Evolutionary conservation across 495 filamentous ascomycete species (phyloP), one percentile per base, ranked within the genome.

Genomic region (Friedmanniomyces simplex): DNA sequence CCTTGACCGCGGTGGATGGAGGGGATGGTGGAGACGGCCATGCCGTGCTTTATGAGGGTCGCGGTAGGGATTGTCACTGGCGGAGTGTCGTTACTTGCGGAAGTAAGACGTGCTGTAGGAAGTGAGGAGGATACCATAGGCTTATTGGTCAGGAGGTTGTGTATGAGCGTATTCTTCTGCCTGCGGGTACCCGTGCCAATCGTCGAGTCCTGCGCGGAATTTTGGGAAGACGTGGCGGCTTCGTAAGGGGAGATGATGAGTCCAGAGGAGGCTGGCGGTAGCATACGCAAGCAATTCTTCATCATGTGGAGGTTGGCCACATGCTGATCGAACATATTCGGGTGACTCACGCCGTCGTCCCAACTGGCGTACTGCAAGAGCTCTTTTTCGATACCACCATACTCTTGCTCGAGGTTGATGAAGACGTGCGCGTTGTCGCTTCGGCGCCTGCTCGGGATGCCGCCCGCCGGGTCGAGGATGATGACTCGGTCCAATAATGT

Each of bases 101-200:
- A 66, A 32, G 68, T 72, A 16, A 83, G 77, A 21, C 84, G 78
- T 48, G 80, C 78, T 3, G 81, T 71, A 0, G 93, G 93, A 0
- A 99, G 76, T 0, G 93, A 99, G 1, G 93, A 89, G 11, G 91
- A 96, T 58, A 89, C 83, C 21, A 88, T 75, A 1, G 93, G 93
- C 67, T 95, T 91, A 70, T 99, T 91, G 16, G 93, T 99, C 18
- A 99, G 79, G 8, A 97, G 84, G 63, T 94, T 97, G 70, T 97
- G 93, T 53, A 99, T 96, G 12, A 99, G 77, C 0, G 91, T 89
- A 65, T 99, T 97, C 61, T 87, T 82, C 67, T 84, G 83, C 51
- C 81, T 77, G 58, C 89, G 78, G 0, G 88, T 90, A 46, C 81
- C 79, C 1, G 90, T 86, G 47, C 80, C 82, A 0, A 82, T 71